Evolutionary conservation across 2,329 filamentous ascomycete species (phyloP).

Genomic region (Arthrocladium fulminans): DNA sequence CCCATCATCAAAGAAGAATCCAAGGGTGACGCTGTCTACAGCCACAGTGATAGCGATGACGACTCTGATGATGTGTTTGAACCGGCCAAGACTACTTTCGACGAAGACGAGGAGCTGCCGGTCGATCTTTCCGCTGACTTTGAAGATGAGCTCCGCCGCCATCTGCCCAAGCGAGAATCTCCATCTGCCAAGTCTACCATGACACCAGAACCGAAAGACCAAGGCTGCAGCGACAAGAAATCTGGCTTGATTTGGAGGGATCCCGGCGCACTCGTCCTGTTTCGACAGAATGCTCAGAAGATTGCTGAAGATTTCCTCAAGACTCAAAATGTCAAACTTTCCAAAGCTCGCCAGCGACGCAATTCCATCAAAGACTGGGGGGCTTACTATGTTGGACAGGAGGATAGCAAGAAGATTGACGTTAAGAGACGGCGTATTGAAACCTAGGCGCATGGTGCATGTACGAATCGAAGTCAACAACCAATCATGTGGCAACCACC

Average conservation of each 20-base stretch:
- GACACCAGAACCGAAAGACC: not conserved
- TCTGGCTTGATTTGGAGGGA: constrained; percentile 16
- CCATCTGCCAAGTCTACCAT: not conserved
- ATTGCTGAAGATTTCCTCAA: constrained; percentile 20
- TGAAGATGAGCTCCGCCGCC: constrained; percentile 13
- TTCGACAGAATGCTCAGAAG: constrained; percentile 17
- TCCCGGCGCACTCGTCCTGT: constrained; percentile 16
- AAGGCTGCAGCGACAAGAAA: constrained; percentile 5
- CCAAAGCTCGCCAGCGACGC: not conserved
- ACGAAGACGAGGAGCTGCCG: constrained; percentile 13
- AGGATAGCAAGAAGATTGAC: constrained; percentile 12
- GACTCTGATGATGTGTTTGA: not conserved
- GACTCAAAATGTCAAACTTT: constrained; percentile 15
- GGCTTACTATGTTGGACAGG: constrained; percentile 7
- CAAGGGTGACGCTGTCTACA: not conserved
- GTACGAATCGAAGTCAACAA: too few species aligned
- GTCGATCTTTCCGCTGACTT: constrained; percentile 18
- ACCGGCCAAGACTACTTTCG: constrained; percentile 12
- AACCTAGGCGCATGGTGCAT: not conserved
- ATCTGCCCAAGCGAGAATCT: not conserved
- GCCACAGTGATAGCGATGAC: constrained; percentile 4
- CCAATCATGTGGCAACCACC: too few species aligned
- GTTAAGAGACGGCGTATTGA: constrained; percentile 7
- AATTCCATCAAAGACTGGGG: not conserved
- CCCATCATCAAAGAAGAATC: not conserved